phyloP scores from a whole-genome alignment of 495 filamentous ascomycete genomes.

The Talaromyces nanjingensis region DNA sequence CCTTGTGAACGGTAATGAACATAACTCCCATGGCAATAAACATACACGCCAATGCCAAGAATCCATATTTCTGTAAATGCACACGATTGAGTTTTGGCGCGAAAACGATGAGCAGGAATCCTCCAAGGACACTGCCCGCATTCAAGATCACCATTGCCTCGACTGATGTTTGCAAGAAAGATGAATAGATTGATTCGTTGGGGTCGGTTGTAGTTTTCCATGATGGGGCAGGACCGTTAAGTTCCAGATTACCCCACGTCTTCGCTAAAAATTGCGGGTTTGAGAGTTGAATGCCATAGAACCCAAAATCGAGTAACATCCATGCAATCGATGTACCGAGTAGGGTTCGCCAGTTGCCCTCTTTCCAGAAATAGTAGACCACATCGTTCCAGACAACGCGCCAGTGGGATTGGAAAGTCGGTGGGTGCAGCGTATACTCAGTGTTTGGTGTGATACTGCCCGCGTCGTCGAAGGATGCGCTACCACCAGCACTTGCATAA shows the following conservation, averaged over 20 bases:
- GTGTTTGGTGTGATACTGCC: conserved; percentile 16
- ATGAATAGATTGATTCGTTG: conserved; percentile 27
- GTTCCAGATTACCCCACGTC: conserved; percentile 30
- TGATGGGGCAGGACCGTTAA: conserved; percentile 22
- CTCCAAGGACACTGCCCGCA: conserved; percentile 40
- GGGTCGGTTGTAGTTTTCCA: conserved; percentile 32
- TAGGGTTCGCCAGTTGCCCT: conserved; percentile 47
- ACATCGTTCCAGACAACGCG: conserved; percentile 35
- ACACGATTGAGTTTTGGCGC: conserved; percentile 42
- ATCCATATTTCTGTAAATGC: conserved; percentile 40
- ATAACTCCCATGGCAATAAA: conserved; percentile 18
- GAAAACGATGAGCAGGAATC: conserved; percentile 34
- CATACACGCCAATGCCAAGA: conserved; percentile 24
- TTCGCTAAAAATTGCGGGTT: conserved; percentile 22
- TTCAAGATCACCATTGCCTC: conserved; percentile 36
- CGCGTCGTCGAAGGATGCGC: conserved; percentile 14
- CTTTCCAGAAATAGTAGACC: conserved; percentile 39
- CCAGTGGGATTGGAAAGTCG: conserved; percentile 39
- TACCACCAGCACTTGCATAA: not conserved
- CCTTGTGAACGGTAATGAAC: conserved; percentile 12
- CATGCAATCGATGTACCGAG: conserved; percentile 42
- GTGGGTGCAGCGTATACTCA: conserved; percentile 22
- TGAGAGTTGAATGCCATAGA: conserved; percentile 49
- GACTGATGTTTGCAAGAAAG: conserved; percentile 33
- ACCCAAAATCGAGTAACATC: conserved; percentile 49